Base-by-base conservation (phyloP, 2,329 filamentous ascomycete genomes). In the Geosmithia putterillii region DNA sequence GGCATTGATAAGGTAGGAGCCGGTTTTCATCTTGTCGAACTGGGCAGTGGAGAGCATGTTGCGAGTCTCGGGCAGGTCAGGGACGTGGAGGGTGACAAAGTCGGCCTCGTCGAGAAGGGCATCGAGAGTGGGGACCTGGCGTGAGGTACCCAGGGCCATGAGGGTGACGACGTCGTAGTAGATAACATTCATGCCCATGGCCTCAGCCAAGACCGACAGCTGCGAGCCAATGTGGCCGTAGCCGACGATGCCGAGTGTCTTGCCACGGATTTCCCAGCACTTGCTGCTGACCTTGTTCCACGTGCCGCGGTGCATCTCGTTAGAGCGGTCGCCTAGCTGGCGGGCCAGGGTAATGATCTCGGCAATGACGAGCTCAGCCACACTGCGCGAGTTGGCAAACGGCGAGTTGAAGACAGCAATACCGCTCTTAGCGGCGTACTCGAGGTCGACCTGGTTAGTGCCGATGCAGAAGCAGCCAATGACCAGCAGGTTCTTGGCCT, bases 381-480 rank as follows among this genome's bases (percentile, higher is more conserved):
- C 92, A 60, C 86, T 94, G 61, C 92, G 83, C 8, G 90, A 96
- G 68, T 98, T 98, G 67, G 86, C 89, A 66, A 98, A 98, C 2
- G 92, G 92, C 39, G 92, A 96, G 69, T 98, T 98, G 79, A 98
- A 98, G 50, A 98, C 92, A 32, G 89, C 88, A 60, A 96, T 95
- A 51, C 92, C 88, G 58, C 85, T 79, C 52, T 75, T 73, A 40
- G 87, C 87, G 23, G 88, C 87, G 58, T 79, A 90, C 48, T 86
- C 76, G 47, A 94, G 78, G 60, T 94, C 83, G 51, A 95, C 88
- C 63, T 94, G 88, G 68, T 94, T 96, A 45, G 92, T 98, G 51
- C 92, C 92, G 55, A 98, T 98, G 64, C 92, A 98, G 75, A 98
- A 98, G 70, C 92, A 98, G 47, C 92, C 92, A 54, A 96, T 79